phyloP scores from a whole-genome alignment of 2,329 filamentous ascomycete species.

The Claviceps lovelessii region DNA sequence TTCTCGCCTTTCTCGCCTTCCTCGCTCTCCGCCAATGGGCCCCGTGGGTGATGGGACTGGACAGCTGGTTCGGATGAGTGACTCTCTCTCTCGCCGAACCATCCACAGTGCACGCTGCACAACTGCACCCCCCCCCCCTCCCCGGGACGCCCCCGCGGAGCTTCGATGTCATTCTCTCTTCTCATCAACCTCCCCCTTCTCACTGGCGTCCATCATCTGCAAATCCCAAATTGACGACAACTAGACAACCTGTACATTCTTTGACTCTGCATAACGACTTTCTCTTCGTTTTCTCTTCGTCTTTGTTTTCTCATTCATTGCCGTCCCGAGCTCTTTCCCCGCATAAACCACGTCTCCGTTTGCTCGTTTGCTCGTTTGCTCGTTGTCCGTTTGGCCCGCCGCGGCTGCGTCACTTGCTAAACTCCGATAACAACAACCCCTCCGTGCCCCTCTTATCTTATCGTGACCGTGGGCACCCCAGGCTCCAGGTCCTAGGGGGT shows the following conservation, averaged over 20 bases:
- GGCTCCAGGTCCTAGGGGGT: too few relatives aligned
- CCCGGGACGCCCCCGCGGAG: background rate
- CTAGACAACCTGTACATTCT: slow-evolving; percentile 1
- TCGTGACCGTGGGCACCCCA: background rate
- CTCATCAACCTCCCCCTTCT: slow-evolving; percentile 1
- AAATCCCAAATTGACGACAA: slow-evolving; percentile 3
- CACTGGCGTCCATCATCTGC: background rate
- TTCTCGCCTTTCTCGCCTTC: too few relatives aligned
- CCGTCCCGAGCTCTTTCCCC: background rate
- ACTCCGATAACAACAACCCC: slow-evolving; percentile 5
- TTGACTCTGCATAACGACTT: background rate
- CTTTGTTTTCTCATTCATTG: too few relatives aligned
- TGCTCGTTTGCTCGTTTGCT: background rate
- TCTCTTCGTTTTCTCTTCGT: background rate
- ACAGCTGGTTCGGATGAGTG: background rate
- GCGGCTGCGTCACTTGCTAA: background rate
- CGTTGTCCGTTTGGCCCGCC: background rate
- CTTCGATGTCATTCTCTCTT: background rate
- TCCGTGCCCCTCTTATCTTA: slow-evolving; percentile 6
- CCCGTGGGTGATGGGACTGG: too few relatives aligned
- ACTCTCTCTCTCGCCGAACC: background rate
- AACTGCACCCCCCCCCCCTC: too few relatives aligned
- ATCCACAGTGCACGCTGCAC: too few relatives aligned
- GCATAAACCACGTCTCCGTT: background rate
- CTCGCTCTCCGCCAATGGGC: too few relatives aligned